Percentiles rank a stretch among this genome's conserved stretches.
Conservation (phyloP, 805 yeast species). For the Wickerhamiella cacticola region DNA sequence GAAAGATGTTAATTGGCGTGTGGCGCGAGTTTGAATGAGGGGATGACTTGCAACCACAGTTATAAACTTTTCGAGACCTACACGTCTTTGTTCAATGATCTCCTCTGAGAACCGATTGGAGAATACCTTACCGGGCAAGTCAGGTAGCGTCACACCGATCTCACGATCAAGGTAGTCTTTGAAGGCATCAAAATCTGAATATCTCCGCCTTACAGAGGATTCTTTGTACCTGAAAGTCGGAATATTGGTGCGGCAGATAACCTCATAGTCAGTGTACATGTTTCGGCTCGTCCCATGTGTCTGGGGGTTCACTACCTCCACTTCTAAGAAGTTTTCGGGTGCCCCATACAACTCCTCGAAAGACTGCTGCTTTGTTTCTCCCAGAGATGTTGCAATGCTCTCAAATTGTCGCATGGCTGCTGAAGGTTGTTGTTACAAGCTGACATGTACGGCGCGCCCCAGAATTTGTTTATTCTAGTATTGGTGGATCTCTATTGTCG, state of each 20-base stretch:
- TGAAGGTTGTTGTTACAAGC: neutral
- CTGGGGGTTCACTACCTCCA: slow-evolving; percentile 73
- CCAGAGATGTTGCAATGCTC: slow-evolving; percentile 8
- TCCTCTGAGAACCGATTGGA: slow-evolving; percentile 67
- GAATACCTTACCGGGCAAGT: slow-evolving; percentile 78
- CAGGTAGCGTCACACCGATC: slow-evolving; percentile 70
- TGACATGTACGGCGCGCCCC: slow-evolving; percentile 2
- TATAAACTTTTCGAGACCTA: slow-evolving; percentile 72
- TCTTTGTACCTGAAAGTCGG: slow-evolving; percentile 64
- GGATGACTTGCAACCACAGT: slow-evolving; percentile 83
- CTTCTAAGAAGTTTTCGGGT: slow-evolving; percentile 87
- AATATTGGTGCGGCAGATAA: slow-evolving; percentile 78
- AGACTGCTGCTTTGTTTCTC: slow-evolving; percentile 10
- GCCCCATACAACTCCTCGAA: slow-evolving; percentile 73
- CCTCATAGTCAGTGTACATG: slow-evolving; percentile 85
- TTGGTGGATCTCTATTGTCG: slow-evolving; percentile 4
- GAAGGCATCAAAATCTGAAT: slow-evolving; percentile 79
- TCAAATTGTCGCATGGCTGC: slow-evolving; percentile 4
- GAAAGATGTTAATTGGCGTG: slow-evolving; percentile 64
- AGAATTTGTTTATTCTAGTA: neutral
- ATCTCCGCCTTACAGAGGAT: slow-evolving; percentile 69
- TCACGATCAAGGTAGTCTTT: slow-evolving; percentile 64
- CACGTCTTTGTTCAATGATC: slow-evolving; percentile 69
- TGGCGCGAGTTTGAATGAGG: slow-evolving; percentile 65
- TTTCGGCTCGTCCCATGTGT: slow-evolving; percentile 54